These are phyloP conservation scores for Penicillium atrosanguineum DNA, from an alignment of 495 filamentous ascomycete species.

Conservation along the genomic window DNA sequence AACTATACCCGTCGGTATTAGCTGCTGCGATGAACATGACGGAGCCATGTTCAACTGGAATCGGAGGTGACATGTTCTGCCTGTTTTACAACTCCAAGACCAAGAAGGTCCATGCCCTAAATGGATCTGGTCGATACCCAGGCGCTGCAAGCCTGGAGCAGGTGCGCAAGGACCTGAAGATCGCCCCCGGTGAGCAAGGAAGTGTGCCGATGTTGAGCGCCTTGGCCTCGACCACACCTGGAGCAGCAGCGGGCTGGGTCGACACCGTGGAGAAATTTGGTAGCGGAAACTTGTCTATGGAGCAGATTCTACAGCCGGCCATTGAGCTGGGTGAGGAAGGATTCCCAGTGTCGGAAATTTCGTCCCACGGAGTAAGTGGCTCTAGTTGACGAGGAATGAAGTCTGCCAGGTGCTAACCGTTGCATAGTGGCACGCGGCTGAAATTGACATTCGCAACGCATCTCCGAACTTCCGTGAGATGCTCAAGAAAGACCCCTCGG, in stretches of 20 bases:
- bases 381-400: background rate
- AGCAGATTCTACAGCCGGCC: slow-evolving; percentile 77
- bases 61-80: slow-evolving; percentile 98
- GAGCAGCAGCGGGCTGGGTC: slow-evolving; percentile 91
- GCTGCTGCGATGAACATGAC: slow-evolving; percentile 90
- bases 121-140: slow-evolving; percentile 85
- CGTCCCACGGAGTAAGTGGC: slow-evolving; percentile 63
- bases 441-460: slow-evolving; percentile 58
- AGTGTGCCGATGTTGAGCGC: slow-evolving; percentile 73
- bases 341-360: slow-evolving; percentile 81
- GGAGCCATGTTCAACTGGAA: slow-evolving; percentile 91
- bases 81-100: slow-evolving; percentile 86
- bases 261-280: slow-evolving; percentile 91
- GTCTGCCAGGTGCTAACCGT: background rate
- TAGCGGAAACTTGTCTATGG: slow-evolving; percentile 75
- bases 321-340: slow-evolving; percentile 86
- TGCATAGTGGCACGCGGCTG: slow-evolving; percentile 63
- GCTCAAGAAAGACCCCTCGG: slow-evolving; percentile 68
- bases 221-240: slow-evolving; percentile 81
- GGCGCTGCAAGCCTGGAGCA: slow-evolving; percentile 64
- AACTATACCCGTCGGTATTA: slow-evolving; percentile 9
- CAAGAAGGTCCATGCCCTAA: slow-evolving; percentile 77
- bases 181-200: slow-evolving; percentile 58
- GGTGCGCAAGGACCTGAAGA: slow-evolving; percentile 65
- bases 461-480: slow-evolving; percentile 85